These are phyloP conservation scores for Graphilbum sp. DNA, from an alignment of 2,329 filamentous ascomycete genomes.

Conservation along the genomic window DNA sequence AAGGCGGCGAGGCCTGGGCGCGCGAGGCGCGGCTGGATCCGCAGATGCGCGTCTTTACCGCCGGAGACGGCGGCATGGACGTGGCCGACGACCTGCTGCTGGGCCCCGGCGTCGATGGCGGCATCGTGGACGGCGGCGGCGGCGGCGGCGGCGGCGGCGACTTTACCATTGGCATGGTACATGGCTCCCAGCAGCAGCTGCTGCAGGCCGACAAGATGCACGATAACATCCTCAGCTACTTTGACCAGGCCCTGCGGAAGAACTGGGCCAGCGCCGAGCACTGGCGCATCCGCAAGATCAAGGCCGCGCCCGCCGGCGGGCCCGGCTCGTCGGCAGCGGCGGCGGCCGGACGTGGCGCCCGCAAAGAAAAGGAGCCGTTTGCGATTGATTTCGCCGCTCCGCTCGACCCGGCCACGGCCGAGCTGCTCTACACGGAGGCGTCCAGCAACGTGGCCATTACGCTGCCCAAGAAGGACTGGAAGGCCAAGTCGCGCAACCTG, in stretches of 20 bases:
- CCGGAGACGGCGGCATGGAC: slow-evolving; percentile 37
- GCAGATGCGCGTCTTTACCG: slow-evolving; percentile 65
- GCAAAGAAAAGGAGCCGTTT: slow-evolving; percentile 94
- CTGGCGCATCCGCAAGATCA: slow-evolving; percentile 92
- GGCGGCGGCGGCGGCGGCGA: slow-evolving; percentile 49
- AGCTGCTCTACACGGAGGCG: slow-evolving; percentile 67
- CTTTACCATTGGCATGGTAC: slow-evolving; percentile 66
- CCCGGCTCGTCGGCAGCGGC: slow-evolving; percentile 1
- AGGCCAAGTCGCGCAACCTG: slow-evolving; percentile 80
- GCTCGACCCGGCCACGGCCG: slow-evolving; percentile 52
- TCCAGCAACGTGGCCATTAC: slow-evolving; percentile 67
- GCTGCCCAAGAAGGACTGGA: slow-evolving; percentile 88
- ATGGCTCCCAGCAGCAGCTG: slow-evolving; percentile 40
- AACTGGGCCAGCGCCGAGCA: slow-evolving; percentile 98
- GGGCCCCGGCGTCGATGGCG: slow-evolving; percentile 26
- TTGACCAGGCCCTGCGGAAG: slow-evolving; percentile 89
- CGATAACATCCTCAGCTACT: slow-evolving; percentile 94
- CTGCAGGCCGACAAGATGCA: slow-evolving; percentile 53
- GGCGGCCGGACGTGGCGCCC: slow-evolving; percentile 20
- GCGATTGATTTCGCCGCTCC: slow-evolving; percentile 78
- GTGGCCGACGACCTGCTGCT: slow-evolving; percentile 38
- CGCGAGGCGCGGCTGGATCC: slow-evolving; percentile 74
- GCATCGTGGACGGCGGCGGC: slow-evolving; percentile 38
- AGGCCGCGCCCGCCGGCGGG: slow-evolving; percentile 42
- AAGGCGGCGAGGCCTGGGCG: slow-evolving; percentile 93